Base-by-base conservation (phyloP, 208 protist genomes). In the Leishmania turanica region DNA sequence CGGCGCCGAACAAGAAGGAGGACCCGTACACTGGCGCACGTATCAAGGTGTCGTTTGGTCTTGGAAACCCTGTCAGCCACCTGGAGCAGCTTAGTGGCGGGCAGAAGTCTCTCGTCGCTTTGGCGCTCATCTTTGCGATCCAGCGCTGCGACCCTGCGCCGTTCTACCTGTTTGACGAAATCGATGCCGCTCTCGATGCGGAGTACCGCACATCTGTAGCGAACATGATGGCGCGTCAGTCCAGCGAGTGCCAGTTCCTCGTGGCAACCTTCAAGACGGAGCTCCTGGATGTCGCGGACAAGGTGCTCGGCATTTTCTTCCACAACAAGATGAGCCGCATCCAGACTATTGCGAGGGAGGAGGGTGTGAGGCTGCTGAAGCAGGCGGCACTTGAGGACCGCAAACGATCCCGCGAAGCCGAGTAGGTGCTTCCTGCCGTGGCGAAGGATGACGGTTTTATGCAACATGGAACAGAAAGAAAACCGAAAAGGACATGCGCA, bases 101-200 rank as follows among this genome's bases (percentile, higher is more conserved):
- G 17, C 99, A 99, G 89, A 99, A 99, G 87, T 99, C 99, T 53
- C 87, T 99, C 13, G 98, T 99, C 9, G 99, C 99, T 1, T 91
- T 99, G n/a, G 92, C 98, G 13, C 89, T 99, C 31, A 99, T 99
- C 80, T 99, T 99, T 87, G 99, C 99, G 31, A 99, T 99, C 80
- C 99, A 99, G 88, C 90, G 97, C 49, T 99, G 94, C 81, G 99
- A 99, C 80, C 99, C 99, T 9, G 99, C 99, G 1, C 99, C 99
- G 37, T 99, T 99, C 86, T 99, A 99, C 87, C 86, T 99, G 7
- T 99, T 99, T 80, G 99, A 99, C 86, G 99, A 99, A 91, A 99
- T 99, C 78, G 99, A 99, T 84, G 96, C 99, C 19, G 98, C 98
- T 4, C 92, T 99, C 11, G 99, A 99, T 90, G 85, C 96, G 5